Evolutionary conservation across 805 yeast genomes (phyloP), one percentile per base, ranked within the genome.

Genomic region (Debaryomyces maramus): DNA sequence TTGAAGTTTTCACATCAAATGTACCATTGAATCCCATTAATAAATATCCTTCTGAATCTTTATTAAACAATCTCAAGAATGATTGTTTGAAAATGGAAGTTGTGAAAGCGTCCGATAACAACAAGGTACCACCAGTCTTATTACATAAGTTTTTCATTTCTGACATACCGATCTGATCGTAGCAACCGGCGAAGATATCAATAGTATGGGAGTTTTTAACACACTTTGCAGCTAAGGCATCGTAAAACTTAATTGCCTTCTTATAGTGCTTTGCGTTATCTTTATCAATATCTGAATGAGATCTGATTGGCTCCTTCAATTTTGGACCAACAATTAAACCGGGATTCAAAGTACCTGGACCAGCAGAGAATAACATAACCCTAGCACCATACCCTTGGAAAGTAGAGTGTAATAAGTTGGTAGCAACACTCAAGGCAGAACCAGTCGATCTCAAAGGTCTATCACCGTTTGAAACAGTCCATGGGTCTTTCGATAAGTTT

Each of bases 271-370:
- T 83, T 40, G 96, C 95, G 41, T 56, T 64, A 54, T 91, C 97
- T 50, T 89, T 83, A 62, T 93, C 98, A 50, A 93, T 87, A 61
- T 93, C 99, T 56, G 86, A 88, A 67, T 93, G 99, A 6, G 99
- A 93, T 72, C 99, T 81, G 53, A 93, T 85, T 35, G 99, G 97
- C 65, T 93, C 99, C 60, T 87, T 86, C 61, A 93, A 76, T 62
- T 89, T 93, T 17, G 84, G 81, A 32, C 91, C 88, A 20, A 93
- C 99, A 50, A 93, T 88, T 60, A 87, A 71, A 53, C 99, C 99
- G 9, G 99, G 98, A 33, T 85, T 85, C 58, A 85, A 81, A 33
- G 99, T 93, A 61, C 97, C 83, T 35, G 97, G 95, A 47, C 99
- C 99, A 39, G 91, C 95, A 29, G 96, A 81, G 57, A 93, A 93